These are phyloP conservation scores for Nothophoma quercina DNA, from an alignment of 2,329 filamentous ascomycete genomes.

Conservation along the genomic window DNA sequence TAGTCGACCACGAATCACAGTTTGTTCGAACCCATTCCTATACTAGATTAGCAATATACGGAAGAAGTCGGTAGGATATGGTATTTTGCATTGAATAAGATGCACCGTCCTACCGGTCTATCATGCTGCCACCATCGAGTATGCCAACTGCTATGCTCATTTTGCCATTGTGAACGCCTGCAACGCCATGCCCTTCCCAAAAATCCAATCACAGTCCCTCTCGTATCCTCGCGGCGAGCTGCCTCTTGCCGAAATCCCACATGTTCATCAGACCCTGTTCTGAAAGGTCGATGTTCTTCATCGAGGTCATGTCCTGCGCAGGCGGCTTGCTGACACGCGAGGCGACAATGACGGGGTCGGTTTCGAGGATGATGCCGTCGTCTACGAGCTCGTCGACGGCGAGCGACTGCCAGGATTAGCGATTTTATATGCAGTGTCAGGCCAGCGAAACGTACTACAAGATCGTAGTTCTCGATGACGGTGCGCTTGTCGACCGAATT, in stretches of 20 bases:
- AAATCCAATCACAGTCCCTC: conserved; percentile 64
- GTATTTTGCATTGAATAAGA: conserved; percentile 10
- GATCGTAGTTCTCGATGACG: conserved; percentile 97
- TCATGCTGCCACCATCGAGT: conserved; percentile 14
- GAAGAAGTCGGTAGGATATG: conserved; percentile 14
- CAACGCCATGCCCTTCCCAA: conserved; percentile 39
- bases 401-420: conserved; percentile 85
- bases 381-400: conserved; percentile 81
- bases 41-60: no score
- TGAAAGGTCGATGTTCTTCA: conserved; percentile 93
- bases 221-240: conserved; percentile 88
- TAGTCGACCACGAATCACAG: no score
- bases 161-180: conserved; percentile 35
- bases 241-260: conserved; percentile 91
- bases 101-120: conserved; percentile 19
- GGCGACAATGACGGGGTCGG: conserved; percentile 91
- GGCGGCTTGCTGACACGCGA: conserved; percentile 92
- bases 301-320: conserved; percentile 82
- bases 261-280: conserved; percentile 95
- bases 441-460: conserved; percentile 62
- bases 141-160: conserved; percentile 28
- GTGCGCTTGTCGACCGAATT: conserved; percentile 97
- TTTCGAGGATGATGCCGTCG: conserved; percentile 90
- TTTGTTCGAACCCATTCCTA: no score
- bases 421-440: neutral